Evolutionary conservation across 148 eudicot genomes (phyloP), one percentile per base, ranked within the genome.

Genomic region (Diospyros lotus): DNA sequence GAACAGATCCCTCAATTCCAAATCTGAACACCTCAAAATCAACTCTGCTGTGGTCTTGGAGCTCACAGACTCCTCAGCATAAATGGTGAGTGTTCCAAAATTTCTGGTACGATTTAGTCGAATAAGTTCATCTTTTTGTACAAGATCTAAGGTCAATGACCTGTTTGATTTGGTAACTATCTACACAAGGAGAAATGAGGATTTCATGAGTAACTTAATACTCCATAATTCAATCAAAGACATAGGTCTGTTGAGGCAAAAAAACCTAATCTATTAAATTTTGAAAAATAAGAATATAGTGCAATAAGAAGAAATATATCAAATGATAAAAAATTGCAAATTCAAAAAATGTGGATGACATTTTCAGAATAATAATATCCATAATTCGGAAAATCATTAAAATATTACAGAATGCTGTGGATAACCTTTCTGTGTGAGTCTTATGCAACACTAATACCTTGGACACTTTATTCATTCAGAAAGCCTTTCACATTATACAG

Each of bases 1-100:
- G 85, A 91, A 91, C 74, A 93, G 80, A 83, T 96, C 98, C 83
- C 86, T 93, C 48, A 89, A 83, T 78, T 91, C 97, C 89, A 96
- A 86, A 64, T 93, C 97, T 73, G 90, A 83, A 84, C 99, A 96
- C 86, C 89, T 87, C 48, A 96, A 81, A 74, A 79, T 73, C 83
- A 96, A 81, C 85, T 96, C 97, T 45, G 83, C 72, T 66, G 88
- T 76, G 67, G 88, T 91, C 87, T 91, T 96, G 54, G 99, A 96
- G 87, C 65, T 82, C 43, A 81, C 65, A 70, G 89, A 84, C 86
- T 96, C 98, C 84, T 93, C 99, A 70, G 94, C 97, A 80, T 83
- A 87, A 75, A 93, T 76, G 28, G 82, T 92, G 63, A 92, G 87
- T 86, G 90, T 82, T 43, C 99, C 96, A 71, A 41, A 71, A 73